Conservation (phyloP, 1,284 basidiomycete genomes). For the Cryptococcus amylolentus region DNA sequence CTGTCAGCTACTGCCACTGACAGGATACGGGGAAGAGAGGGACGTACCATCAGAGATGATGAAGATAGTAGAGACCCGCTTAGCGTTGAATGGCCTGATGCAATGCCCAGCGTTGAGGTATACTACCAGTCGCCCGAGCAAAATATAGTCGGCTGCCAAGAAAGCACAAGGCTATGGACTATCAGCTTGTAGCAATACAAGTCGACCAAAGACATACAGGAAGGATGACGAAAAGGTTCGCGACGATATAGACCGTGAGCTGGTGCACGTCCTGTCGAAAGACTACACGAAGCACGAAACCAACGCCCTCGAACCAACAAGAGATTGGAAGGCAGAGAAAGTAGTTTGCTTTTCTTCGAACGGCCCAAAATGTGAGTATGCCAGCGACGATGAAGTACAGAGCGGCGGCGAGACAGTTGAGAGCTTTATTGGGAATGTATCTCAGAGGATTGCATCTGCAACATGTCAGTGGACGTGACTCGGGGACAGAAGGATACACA, state of each 20-base stretch:
- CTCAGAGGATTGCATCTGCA: constrained; percentile 46
- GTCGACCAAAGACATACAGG: constrained; percentile 51
- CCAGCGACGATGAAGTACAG: constrained; percentile 57
- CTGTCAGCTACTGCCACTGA: too few species aligned
- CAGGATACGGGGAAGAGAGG: background rate
- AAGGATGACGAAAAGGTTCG: constrained; percentile 62
- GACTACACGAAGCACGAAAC: constrained; percentile 44
- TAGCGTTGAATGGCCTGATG: constrained; percentile 46
- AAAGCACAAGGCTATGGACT: constrained; percentile 62
- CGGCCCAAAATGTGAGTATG: constrained; percentile 52
- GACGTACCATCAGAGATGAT: constrained; percentile 56
- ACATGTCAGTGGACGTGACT: background rate
- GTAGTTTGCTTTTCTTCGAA: constrained; percentile 56
- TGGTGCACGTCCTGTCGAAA: constrained; percentile 33
- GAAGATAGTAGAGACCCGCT: constrained; percentile 29
- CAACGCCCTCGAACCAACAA: constrained; percentile 55
- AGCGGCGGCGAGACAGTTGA: constrained; percentile 57
- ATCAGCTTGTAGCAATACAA: background rate
- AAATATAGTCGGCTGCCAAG: constrained; percentile 66
- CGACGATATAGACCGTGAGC: constrained; percentile 55
- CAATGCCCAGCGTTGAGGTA: constrained; percentile 56
- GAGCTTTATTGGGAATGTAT: constrained; percentile 60
- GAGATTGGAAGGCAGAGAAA: constrained; percentile 66
- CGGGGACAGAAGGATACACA: background rate
- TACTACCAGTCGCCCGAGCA: constrained; percentile 61